Conservation (phyloP, 139 green algal genomes). For the Micromonas commoda region DNA sequence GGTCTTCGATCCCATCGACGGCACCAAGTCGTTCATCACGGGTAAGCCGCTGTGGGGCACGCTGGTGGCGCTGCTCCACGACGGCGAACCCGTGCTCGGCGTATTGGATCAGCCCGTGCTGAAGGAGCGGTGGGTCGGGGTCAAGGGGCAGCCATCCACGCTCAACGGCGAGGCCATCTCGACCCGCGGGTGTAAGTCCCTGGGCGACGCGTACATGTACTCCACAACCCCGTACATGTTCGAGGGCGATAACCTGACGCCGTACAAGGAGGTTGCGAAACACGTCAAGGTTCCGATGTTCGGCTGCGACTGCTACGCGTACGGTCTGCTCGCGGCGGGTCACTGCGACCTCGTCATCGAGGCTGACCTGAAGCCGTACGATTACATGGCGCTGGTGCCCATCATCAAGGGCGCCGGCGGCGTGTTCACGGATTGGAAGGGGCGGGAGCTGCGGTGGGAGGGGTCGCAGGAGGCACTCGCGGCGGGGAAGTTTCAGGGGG, state of each 20-base stretch:
- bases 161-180: constrained; percentile 74
- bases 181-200: constrained; percentile 33
- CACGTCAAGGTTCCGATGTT: constrained; percentile 72
- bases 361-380: constrained; percentile 82
- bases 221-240: constrained; percentile 95
- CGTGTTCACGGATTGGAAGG: constrained; percentile 86
- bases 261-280: constrained; percentile 58
- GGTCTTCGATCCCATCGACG: constrained; percentile 97
- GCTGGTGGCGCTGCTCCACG: constrained; percentile 81
- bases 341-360: constrained; percentile 84
- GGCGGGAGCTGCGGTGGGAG: constrained; percentile 46
- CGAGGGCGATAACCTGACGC: constrained; percentile 39
- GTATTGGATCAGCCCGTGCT: constrained; percentile 92
- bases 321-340: constrained; percentile 84
- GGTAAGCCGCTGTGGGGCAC: constrained; percentile 97
- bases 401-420: constrained; percentile 89
- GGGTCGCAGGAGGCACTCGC: constrained; percentile 20
- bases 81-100: constrained; percentile 76
- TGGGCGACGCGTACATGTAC: constrained; percentile 60
- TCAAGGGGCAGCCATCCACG: constrained; percentile 61
- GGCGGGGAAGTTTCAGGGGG: constrained; percentile 48
- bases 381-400: constrained; percentile 95
- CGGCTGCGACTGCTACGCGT: constrained; percentile 98
- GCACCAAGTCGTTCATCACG: constrained; percentile 99
- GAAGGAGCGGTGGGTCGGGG: constrained; percentile 86